These are phyloP conservation scores for Murraya koenigii DNA, from an alignment of 345 rosid genomes.

Conservation along the genomic window DNA sequence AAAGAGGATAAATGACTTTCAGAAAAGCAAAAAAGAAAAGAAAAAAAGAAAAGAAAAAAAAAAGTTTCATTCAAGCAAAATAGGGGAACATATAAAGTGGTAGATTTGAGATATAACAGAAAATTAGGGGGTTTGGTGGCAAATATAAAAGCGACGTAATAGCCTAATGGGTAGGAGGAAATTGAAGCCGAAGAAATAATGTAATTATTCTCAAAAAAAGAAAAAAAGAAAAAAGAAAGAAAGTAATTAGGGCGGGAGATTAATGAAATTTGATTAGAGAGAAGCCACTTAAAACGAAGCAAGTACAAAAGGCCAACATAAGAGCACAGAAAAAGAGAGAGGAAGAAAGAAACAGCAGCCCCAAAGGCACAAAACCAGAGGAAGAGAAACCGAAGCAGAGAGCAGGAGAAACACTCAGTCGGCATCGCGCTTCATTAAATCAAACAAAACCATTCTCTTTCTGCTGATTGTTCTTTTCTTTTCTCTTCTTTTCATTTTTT, in stretches of 20 bases:
- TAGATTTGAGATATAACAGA: background rate
- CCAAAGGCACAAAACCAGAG: conserved; percentile 6
- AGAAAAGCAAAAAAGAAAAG: too few relatives aligned
- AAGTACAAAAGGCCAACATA: background rate
- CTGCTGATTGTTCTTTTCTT: conserved; percentile 1
- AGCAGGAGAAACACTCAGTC: background rate
- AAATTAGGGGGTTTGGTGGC: background rate
- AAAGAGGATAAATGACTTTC: too few relatives aligned
- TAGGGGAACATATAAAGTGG: too few relatives aligned
- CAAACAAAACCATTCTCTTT: background rate
- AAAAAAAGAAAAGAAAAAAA: too few relatives aligned
- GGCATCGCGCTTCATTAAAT: background rate
- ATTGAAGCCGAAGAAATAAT: background rate
- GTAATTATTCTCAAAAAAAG: too few relatives aligned
- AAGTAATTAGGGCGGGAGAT: conserved; percentile 50
- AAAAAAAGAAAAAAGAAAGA: too few relatives aligned
- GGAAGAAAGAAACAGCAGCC: background rate
- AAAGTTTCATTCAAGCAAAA: too few relatives aligned
- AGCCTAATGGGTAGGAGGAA: too few relatives aligned
- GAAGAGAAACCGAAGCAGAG: background rate
- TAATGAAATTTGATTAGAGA: conserved; percentile 36
- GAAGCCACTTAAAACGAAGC: background rate
- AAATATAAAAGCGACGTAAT: background rate
- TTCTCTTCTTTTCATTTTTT: background rate
- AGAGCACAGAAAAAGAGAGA: conserved; percentile 17